phyloP scores from a whole-genome alignment of 2,329 filamentous ascomycete species.

The Epichloe glyceriae region DNA sequence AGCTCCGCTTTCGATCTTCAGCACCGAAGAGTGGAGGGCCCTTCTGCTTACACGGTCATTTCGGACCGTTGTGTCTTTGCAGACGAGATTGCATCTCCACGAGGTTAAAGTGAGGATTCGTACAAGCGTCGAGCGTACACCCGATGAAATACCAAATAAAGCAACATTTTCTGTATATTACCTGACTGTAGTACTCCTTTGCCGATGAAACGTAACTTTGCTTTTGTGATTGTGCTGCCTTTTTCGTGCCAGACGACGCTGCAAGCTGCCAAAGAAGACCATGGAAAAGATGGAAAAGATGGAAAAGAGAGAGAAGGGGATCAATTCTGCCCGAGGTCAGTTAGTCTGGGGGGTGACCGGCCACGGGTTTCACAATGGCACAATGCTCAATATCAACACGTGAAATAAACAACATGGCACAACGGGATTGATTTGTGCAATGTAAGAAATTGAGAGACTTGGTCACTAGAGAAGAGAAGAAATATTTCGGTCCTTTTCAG shows the following conservation, averaged over 20 bases:
- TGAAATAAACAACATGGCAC: background rate
- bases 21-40: conserved; percentile 54
- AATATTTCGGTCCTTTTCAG: too few relatives aligned
- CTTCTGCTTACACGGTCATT: conserved; percentile 14
- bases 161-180: background rate
- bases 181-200: conserved; percentile 3
- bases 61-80: conserved; percentile 8
- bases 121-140: conserved; percentile 51
- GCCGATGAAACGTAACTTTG: background rate
- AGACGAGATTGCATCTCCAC: conserved; percentile 37
- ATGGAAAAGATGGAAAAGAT: too few relatives aligned
- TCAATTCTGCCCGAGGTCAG: too few relatives aligned
- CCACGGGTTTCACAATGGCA: background rate
- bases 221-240: background rate
- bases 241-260: background rate
- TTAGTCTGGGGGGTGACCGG: background rate
- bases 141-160: conserved; percentile 26
- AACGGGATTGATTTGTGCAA: background rate
- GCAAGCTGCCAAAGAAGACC: background rate
- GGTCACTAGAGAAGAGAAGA: background rate
- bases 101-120: conserved; percentile 60
- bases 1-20: conserved; percentile 51
- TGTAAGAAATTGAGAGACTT: background rate
- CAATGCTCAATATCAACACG: background rate
- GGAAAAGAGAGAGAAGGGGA: too few relatives aligned